Conservation (phyloP, 2,329 filamentous ascomycete species). For the Aspergillus oerlinghausenensis region DNA sequence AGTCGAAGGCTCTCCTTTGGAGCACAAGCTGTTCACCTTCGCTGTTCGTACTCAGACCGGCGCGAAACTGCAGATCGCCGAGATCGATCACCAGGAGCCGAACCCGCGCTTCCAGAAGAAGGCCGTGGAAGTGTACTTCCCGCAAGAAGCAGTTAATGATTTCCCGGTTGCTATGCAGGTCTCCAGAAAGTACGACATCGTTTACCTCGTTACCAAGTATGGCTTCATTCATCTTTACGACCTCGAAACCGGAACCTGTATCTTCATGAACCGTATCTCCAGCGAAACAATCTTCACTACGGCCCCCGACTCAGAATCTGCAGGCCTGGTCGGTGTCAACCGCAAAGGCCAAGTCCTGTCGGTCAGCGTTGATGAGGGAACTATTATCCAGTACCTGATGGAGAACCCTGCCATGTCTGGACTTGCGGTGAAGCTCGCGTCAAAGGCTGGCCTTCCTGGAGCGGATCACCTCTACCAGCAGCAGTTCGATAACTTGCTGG, state of each 20-base stretch:
- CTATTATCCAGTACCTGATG: slow-evolving; percentile 87
- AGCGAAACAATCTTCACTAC: slow-evolving; percentile 99
- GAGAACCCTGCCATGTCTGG: slow-evolving; percentile 93
- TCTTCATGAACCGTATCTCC: slow-evolving; percentile 99
- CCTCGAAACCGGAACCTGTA: slow-evolving; percentile 87
- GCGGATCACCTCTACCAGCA: slow-evolving; percentile 90
- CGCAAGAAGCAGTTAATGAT: slow-evolving; percentile 88
- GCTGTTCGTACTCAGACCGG: slow-evolving; percentile 84
- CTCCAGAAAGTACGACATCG: slow-evolving; percentile 90
- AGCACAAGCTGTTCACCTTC: slow-evolving; percentile 96
- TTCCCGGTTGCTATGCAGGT: slow-evolving; percentile 98
- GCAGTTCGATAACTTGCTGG: slow-evolving; percentile 86
- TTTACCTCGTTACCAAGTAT: slow-evolving; percentile 98
- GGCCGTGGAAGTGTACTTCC: slow-evolving; percentile 96
- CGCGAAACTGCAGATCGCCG: slow-evolving; percentile 94
- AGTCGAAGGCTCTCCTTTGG: slow-evolving; percentile 80
- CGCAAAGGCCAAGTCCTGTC: slow-evolving; percentile 95
- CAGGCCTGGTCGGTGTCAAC: slow-evolving; percentile 91
- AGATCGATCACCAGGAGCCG: slow-evolving; percentile 86
- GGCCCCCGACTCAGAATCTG: slow-evolving; percentile 73
- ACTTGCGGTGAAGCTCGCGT: slow-evolving; percentile 93
- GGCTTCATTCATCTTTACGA: slow-evolving; percentile 99
- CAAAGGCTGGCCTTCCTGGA: slow-evolving; percentile 85
- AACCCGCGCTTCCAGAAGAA: slow-evolving; percentile 93
- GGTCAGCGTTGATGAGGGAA: slow-evolving; percentile 87